These are phyloP conservation scores for Pythium phragmiticola DNA, from an alignment of 352 stramenopile species.

Conservation along the genomic window DNA sequence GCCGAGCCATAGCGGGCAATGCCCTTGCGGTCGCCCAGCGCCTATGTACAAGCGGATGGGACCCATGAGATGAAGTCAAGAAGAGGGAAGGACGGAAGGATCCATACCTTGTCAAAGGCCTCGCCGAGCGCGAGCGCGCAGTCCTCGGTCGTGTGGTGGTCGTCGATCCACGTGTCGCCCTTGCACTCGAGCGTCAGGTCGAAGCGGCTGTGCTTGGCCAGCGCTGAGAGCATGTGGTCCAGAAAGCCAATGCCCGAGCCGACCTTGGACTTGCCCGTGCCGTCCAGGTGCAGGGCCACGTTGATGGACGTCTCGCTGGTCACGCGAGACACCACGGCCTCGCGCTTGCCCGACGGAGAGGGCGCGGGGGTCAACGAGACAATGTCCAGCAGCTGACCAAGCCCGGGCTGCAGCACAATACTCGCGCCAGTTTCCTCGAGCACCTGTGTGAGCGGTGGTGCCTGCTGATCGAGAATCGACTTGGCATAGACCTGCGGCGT, in stretches of 20 bases:
- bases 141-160: constrained; percentile 97
- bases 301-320: constrained; percentile 96
- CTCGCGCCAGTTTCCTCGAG: constrained; percentile 60
- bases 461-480: constrained; percentile 61
- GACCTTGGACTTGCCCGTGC: constrained; percentile 83
- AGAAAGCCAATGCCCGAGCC: constrained; percentile 91
- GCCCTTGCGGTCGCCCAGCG: constrained; percentile 85
- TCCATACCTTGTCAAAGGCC: constrained; percentile 77
- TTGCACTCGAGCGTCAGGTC: constrained; percentile 89
- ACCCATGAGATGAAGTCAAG: neutral
- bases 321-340: constrained; percentile 57
- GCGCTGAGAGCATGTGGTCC: constrained; percentile 89
- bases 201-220: constrained; percentile 91
- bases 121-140: constrained; percentile 93
- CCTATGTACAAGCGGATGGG: constrained; percentile 24
- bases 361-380: constrained; percentile 32
- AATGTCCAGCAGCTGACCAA: constrained; percentile 82
- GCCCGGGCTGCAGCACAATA: constrained; percentile 66
- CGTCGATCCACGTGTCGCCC: constrained; percentile 95
- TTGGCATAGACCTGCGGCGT: constrained; percentile 86
- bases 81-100: neutral
- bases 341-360: constrained; percentile 6
- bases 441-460: constrained; percentile 41
- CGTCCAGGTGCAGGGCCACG: constrained; percentile 86
- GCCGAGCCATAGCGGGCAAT: constrained; percentile 90